These are phyloP conservation scores for Fusarium proliferatum DNA, from an alignment of 2,329 filamentous ascomycete species.

Conservation along the genomic window DNA sequence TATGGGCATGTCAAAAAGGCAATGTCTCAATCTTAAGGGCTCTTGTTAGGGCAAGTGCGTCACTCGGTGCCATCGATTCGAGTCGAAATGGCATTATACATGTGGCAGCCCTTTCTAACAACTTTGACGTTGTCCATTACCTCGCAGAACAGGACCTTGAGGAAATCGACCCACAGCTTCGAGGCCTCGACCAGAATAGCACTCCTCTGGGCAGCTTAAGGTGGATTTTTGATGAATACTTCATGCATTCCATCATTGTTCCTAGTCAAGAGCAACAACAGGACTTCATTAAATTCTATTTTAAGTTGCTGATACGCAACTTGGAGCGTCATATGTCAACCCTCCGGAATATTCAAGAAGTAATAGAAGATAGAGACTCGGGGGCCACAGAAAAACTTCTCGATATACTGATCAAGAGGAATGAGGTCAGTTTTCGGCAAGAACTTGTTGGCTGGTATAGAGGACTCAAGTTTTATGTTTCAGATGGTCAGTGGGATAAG, in stretches of 20 bases:
- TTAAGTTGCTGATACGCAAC: not conserved
- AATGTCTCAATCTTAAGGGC: rapidly evolving
- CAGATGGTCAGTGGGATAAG: not conserved
- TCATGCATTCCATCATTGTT: rapidly evolving
- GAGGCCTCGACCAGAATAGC: rapidly evolving
- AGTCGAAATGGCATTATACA: rapidly evolving
- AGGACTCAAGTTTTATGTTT: constrained; percentile 4
- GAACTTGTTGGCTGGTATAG: constrained; percentile 15
- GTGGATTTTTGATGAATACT: not conserved
- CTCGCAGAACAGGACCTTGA: not conserved
- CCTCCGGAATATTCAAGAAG: not conserved
- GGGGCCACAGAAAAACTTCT: not conserved
- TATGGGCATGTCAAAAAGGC: rapidly evolving
- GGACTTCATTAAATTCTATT: constrained; percentile 6
- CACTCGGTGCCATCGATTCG: rapidly evolving
- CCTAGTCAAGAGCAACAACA: not conserved
- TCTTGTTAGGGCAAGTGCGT: not conserved
- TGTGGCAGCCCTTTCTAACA: rapidly evolving
- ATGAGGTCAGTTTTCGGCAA: rapidly evolving
- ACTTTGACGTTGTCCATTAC: not conserved
- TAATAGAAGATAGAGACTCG: not conserved
- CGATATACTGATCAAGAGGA: not conserved
- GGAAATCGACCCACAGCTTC: not conserved
- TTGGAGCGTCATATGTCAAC: not conserved
- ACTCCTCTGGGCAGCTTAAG: not conserved